phyloP scores from a whole-genome alignment of 108 stramenopile genomes.

The Skeletonema marinoi region DNA sequence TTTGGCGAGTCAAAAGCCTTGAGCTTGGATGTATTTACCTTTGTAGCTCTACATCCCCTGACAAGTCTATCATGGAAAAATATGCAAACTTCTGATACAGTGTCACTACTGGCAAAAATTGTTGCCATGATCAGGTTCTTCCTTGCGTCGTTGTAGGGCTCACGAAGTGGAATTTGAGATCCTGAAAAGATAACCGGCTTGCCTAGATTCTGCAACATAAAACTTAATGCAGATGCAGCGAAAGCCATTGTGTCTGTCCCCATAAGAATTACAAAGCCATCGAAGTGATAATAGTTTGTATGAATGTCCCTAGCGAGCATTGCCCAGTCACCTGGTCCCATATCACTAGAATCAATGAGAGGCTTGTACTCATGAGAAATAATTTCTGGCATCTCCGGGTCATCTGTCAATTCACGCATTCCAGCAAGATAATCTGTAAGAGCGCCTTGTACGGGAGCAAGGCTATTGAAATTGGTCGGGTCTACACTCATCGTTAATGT shows the following conservation, averaged over 20 bases:
- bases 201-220: constrained; percentile 97
- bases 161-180: constrained; percentile 87
- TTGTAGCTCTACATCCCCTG: constrained; percentile 26
- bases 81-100: constrained; percentile 89
- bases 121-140: constrained; percentile 95
- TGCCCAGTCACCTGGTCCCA: constrained; percentile 65
- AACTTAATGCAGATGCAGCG: constrained; percentile 87
- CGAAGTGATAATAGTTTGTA: constrained; percentile 54
- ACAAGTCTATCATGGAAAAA: constrained; percentile 95
- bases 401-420: constrained; percentile 8
- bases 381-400: constrained; percentile 12
- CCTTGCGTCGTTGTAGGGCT: constrained; percentile 95
- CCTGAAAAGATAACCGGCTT: constrained; percentile 97
- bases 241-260: constrained; percentile 99
- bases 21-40: constrained; percentile 79
- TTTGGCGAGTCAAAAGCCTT: constrained; percentile 96
- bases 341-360: constrained; percentile 62
- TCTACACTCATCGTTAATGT: constrained; percentile 19
- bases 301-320: constrained; percentile 63
- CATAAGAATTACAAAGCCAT: constrained; percentile 93
- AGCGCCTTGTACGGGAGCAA: constrained; percentile 7
- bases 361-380: constrained; percentile 38
- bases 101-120: constrained; percentile 83
- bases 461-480: not conserved
- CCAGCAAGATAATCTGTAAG: not conserved